A percentile compares a stretch with the other conserved stretches of the same genome.
Conservation (phyloP, 2,329 filamentous ascomycete genomes). For the Beauveria caledonica region DNA sequence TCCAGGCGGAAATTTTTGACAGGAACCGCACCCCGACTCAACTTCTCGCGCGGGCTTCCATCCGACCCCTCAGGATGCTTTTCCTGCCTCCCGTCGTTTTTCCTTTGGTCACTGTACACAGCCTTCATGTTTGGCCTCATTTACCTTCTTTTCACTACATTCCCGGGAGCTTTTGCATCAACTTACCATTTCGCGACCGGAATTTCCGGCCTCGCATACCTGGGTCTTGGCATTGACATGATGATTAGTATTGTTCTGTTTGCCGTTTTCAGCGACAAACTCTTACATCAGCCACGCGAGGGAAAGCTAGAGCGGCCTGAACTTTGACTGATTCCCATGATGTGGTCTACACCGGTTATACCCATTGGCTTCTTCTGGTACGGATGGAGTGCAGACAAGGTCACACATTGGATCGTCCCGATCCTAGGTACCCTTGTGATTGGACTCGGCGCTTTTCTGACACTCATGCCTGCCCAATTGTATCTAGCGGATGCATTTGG, state of each 20-base stretch:
- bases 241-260: constrained; percentile 19
- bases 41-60: constrained; percentile 24
- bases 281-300: background rate
- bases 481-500: background rate
- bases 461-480: background rate
- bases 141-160: constrained; percentile 30
- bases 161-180: constrained; percentile 27
- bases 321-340: constrained; percentile 43
- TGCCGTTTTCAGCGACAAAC: constrained; percentile 13
- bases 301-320: constrained; percentile 27
- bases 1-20: constrained; percentile 11
- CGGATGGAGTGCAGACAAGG: constrained; percentile 45
- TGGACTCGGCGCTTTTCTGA: constrained; percentile 28
- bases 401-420: constrained; percentile 47
- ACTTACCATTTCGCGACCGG: constrained; percentile 24
- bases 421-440: constrained; percentile 46
- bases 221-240: constrained; percentile 38
- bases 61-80: constrained; percentile 38
- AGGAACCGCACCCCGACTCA: constrained; percentile 12
- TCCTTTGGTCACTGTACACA: constrained; percentile 32
- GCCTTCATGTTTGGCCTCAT: constrained; percentile 29
- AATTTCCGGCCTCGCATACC: constrained; percentile 32
- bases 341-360: constrained; percentile 26
- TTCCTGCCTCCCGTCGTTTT: constrained; percentile 24
- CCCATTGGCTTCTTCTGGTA: constrained; percentile 48